These are phyloP conservation scores for Aspergillus brunneoviolaceus DNA, from an alignment of 2,329 filamentous ascomycete genomes.

Conservation along the genomic window DNA sequence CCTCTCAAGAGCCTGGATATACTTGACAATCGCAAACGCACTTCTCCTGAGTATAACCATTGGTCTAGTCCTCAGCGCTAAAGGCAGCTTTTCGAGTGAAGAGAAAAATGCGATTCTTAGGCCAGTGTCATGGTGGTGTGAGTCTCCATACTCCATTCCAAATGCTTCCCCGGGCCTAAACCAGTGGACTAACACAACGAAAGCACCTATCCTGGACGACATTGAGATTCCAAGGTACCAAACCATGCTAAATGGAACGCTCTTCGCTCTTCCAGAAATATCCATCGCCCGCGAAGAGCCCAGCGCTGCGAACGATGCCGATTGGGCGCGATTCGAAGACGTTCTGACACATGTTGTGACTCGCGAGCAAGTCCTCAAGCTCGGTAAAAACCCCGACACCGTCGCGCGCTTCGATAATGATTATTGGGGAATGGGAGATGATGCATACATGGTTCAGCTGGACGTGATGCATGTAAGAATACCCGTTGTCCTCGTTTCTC, in stretches of 20 bases:
- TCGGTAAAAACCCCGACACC: not conserved
- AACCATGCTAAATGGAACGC: not conserved
- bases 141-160: not conserved
- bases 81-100: not conserved
- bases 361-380: not conserved
- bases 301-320: not conserved
- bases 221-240: not conserved
- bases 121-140: not conserved
- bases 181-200: not conserved
- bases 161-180: not conserved
- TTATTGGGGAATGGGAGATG: not conserved
- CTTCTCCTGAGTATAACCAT: not conserved
- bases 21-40: not conserved
- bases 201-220: not conserved
- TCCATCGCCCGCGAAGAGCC: not conserved
- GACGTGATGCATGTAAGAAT: conserved; percentile 1
- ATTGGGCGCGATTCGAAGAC: not conserved
- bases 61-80: not conserved
- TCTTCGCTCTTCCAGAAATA: not conserved
- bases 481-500: not conserved
- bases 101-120: not conserved
- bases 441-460: not conserved
- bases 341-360: not conserved
- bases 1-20: not conserved
- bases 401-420: not conserved